phyloP scores from a whole-genome alignment of 2,329 filamentous ascomycete genomes.

The Penicillium sp. region DNA sequence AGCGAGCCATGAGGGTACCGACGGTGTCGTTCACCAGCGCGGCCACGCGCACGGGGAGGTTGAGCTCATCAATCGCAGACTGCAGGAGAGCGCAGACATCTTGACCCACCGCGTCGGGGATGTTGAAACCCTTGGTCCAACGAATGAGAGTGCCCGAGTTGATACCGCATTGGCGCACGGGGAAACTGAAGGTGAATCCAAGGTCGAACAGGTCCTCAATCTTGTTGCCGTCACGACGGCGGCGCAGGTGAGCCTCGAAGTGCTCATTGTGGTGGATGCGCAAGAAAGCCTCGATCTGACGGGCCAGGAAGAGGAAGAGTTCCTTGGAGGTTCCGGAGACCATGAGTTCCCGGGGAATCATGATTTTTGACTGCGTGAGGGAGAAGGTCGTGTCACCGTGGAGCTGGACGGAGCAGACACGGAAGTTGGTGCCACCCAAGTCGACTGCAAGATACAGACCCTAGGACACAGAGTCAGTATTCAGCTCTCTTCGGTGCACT shows the following conservation, averaged over 20 bases:
- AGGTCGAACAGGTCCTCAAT: slow-evolving; percentile 82
- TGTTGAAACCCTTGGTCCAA: slow-evolving; percentile 99
- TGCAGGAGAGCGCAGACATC: slow-evolving; percentile 91
- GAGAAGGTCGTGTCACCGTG: slow-evolving; percentile 94
- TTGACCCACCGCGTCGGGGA: slow-evolving; percentile 86
- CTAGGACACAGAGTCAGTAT: slow-evolving; percentile 42
- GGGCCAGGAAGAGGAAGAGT: slow-evolving; percentile 86
- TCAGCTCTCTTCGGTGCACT: background rate
- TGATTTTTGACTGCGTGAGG: slow-evolving; percentile 84
- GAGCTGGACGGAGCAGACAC: slow-evolving; percentile 89
- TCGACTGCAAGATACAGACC: slow-evolving; percentile 95
- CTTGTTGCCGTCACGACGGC: slow-evolving; percentile 56
- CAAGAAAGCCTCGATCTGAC: slow-evolving; percentile 85
- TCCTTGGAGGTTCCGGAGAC: slow-evolving; percentile 76
- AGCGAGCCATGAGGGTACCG: slow-evolving; percentile 93
- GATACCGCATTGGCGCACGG: slow-evolving; percentile 86
- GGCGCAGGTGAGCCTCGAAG: slow-evolving; percentile 64
- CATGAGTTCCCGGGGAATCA: slow-evolving; percentile 88
- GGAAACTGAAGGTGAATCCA: slow-evolving; percentile 99
- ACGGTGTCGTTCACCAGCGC: slow-evolving; percentile 97
- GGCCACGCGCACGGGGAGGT: slow-evolving; percentile 86
- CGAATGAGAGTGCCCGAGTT: slow-evolving; percentile 91
- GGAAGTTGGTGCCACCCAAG: slow-evolving; percentile 96
- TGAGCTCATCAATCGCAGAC: slow-evolving; percentile 76
- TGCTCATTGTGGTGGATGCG: slow-evolving; percentile 81